phyloP scores from a whole-genome alignment of 164 flowering plant genomes.

The Pachysandra terminalis region DNA sequence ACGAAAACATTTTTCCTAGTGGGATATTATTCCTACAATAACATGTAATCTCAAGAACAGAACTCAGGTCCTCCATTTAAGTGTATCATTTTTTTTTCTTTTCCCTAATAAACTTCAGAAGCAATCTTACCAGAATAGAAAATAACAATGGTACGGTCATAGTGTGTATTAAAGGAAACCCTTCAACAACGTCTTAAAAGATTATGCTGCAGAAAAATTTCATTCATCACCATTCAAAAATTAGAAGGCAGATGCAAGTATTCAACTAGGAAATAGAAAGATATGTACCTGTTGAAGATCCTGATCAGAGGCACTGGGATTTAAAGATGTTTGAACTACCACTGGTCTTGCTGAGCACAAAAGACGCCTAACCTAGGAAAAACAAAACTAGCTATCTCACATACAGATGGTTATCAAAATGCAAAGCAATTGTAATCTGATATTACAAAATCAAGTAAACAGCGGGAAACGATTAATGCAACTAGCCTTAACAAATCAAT shows the following conservation, averaged over 20 bases:
- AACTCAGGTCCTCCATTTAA: no score
- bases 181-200: neutral
- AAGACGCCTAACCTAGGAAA: slow-evolving; percentile 76
- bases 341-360: slow-evolving; percentile 86
- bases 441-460: no score
- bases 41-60: no score
- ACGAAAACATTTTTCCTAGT: neutral
- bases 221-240: neutral
- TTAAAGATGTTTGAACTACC: slow-evolving; percentile 71
- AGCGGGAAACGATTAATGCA: neutral
- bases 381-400: slow-evolving; percentile 6
- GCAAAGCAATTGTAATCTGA: neutral
- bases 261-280: slow-evolving; percentile 2
- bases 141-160: neutral
- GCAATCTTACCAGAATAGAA: neutral
- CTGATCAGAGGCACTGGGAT: slow-evolving; percentile 87
- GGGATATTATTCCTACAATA: no score
- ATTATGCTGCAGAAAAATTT: neutral
- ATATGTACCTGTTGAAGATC: slow-evolving; percentile 84
- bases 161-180: neutral
- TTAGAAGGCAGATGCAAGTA: neutral
- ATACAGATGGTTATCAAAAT: neutral
- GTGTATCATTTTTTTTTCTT: neutral
- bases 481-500: no score
- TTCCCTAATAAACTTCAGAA: neutral